Conservation (phyloP, 306 rosid genomes). For the Cucumis melo region DNA sequence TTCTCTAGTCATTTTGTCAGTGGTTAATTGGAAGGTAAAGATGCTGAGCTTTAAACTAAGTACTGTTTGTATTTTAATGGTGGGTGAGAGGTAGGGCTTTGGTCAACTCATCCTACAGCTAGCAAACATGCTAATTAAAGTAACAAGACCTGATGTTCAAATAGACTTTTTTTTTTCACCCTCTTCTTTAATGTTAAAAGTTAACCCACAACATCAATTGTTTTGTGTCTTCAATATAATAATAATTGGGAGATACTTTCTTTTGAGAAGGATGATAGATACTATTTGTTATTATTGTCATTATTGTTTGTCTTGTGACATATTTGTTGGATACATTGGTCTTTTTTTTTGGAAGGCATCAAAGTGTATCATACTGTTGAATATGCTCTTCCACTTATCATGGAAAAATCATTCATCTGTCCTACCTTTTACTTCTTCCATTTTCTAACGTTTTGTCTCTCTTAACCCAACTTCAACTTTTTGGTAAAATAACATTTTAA, state of each 20-base stretch:
- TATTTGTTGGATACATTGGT: neutral
- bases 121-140: neutral
- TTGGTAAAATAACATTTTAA: too few species aligned
- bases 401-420: neutral
- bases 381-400: conserved; percentile 8
- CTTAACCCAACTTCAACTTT: too few species aligned
- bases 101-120: neutral
- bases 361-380: neutral
- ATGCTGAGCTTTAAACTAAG: neutral
- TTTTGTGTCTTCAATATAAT: neutral
- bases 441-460: too few species aligned
- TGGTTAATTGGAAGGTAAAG: neutral
- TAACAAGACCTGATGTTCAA: neutral
- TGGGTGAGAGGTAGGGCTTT: neutral
- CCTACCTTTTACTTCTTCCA: neutral
- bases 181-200: neutral
- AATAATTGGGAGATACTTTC: neutral
- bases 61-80: neutral
- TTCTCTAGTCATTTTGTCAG: neutral
- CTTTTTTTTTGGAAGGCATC: neutral
- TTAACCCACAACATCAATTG: neutral
- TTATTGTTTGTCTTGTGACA: neutral
- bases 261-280: neutral
- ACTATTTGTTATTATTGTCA: neutral
- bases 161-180: neutral